phyloP scores from a whole-genome alignment of 1,284 basidiomycete species.

The Cystobasidiaceae sp. region DNA sequence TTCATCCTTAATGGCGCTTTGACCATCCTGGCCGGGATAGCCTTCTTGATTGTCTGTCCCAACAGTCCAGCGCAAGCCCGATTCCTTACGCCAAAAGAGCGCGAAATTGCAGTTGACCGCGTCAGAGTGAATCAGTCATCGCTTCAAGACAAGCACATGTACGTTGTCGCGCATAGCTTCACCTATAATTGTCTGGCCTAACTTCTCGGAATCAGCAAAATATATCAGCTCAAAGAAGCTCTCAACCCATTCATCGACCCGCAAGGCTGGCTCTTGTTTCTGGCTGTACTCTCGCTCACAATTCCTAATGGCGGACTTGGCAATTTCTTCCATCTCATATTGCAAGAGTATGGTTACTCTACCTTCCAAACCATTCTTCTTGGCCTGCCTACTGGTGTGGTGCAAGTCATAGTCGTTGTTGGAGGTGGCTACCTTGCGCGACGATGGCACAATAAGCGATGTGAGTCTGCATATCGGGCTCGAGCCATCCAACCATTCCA shows the following conservation, averaged over 20 bases:
- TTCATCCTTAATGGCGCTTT: conserved; percentile 43
- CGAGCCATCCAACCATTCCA: not conserved
- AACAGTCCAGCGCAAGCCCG: conserved; percentile 40
- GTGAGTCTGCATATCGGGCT: not conserved
- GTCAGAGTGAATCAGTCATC: conserved; percentile 20
- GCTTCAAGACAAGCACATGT: conserved; percentile 9
- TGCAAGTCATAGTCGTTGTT: conserved; percentile 20
- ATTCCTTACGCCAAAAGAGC: conserved; percentile 35
- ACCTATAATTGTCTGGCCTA: not conserved
- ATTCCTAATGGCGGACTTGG: conserved; percentile 25
- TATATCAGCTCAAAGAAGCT: conserved; percentile 21
- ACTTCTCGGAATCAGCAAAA: conserved; percentile 6
- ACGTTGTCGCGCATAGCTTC: not conserved
- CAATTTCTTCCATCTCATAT: conserved; percentile 25
- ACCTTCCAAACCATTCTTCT: conserved; percentile 27
- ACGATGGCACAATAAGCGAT: conserved; percentile 3
- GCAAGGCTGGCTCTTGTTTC: conserved; percentile 25
- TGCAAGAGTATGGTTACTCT: conserved; percentile 26
- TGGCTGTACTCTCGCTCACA: conserved; percentile 16
- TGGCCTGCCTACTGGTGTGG: conserved; percentile 19
- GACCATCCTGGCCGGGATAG: conserved; percentile 41
- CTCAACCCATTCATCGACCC: conserved; percentile 24
- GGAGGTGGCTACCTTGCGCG: conserved; percentile 4
- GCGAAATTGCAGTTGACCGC: conserved; percentile 15
- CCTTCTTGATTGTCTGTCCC: conserved; percentile 43